Percentiles rank a stretch among this genome's conserved stretches.
These are phyloP conservation scores for Paxillus ammoniavirescens DNA, from an alignment of 768 basidiomycete species.

Conservation along the genomic window DNA sequence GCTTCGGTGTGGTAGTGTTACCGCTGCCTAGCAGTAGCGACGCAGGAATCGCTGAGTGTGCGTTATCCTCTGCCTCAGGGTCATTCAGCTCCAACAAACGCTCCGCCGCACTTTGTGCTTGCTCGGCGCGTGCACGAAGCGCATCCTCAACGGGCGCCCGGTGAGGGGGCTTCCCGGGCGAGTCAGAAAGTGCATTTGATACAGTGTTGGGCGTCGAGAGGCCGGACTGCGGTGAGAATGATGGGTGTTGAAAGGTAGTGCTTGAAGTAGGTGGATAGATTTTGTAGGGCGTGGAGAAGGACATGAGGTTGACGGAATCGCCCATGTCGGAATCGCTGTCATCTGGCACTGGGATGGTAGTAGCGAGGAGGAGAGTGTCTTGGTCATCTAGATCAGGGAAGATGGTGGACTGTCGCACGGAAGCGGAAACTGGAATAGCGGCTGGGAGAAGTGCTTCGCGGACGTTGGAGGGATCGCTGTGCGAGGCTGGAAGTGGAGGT, in stretches of 20 bases:
- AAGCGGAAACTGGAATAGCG: constrained; percentile 39
- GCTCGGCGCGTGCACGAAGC: constrained; percentile 81
- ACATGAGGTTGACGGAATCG: constrained; percentile 58
- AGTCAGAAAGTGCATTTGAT: constrained; percentile 63
- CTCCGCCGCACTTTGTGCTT: constrained; percentile 91
- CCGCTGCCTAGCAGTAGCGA: constrained; percentile 49
- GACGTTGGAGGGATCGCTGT: constrained; percentile 23
- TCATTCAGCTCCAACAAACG: constrained; percentile 84
- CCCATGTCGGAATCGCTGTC: constrained; percentile 68
- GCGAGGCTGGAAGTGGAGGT: constrained; percentile 37
- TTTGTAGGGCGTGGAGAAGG: constrained; percentile 70
- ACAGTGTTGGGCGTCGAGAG: constrained; percentile 47
- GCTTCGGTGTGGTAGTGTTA: constrained; percentile 38
- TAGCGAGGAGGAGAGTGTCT: constrained; percentile 67
- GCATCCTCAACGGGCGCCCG: constrained; percentile 74
- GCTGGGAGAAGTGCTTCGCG: constrained; percentile 10
- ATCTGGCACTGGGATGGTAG: constrained; percentile 72
- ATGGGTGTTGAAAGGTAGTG: constrained; percentile 42
- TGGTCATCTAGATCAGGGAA: constrained; percentile 46
- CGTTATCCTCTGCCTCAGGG: constrained; percentile 60
- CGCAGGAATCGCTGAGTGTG: constrained; percentile 52
- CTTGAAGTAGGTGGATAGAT: constrained; percentile 40
- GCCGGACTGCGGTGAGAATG: constrained; percentile 54
- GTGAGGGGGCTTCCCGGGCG: constrained; percentile 43
- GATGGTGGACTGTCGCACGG: constrained; percentile 41